Evolutionary conservation across 805 yeast species (phyloP).

Genomic region (Wilhelminamyces savonicus): DNA sequence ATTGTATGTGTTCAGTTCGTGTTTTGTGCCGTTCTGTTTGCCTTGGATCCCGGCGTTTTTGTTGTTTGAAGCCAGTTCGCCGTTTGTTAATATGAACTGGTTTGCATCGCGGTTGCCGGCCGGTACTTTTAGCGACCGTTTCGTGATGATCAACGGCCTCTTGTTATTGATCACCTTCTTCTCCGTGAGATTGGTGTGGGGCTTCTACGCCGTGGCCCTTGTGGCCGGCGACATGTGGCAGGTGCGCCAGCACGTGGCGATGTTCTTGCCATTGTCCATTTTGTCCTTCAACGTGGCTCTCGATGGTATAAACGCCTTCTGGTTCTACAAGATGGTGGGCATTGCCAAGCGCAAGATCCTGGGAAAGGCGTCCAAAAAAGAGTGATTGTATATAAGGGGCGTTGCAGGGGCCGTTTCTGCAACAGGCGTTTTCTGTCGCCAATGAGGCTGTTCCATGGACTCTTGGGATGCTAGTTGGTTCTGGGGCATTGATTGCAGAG

Average conservation of each 20-base stretch:
- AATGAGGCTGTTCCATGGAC: too few species aligned
- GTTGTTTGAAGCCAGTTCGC: constrained; percentile 83
- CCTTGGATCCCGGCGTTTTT: constrained; percentile 81
- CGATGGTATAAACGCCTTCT: constrained; percentile 63
- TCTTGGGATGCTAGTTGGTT: too few species aligned
- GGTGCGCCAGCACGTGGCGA: constrained; percentile 40
- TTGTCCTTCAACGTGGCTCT: constrained; percentile 56
- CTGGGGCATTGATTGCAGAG: too few species aligned
- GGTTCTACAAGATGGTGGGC: constrained; percentile 85
- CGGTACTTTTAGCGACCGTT: constrained; percentile 49
- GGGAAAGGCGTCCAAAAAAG: too few species aligned
- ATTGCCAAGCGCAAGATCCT: constrained; percentile 55
- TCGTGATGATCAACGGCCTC: constrained; percentile 66
- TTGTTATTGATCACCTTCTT: constrained; percentile 66
- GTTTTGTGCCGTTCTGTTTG: constrained; percentile 69
- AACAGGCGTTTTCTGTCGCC: too few species aligned
- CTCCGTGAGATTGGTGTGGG: constrained; percentile 78
- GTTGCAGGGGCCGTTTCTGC: too few species aligned
- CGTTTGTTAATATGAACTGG: constrained; percentile 94
- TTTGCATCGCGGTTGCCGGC: constrained; percentile 72
- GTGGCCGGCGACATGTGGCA: constrained; percentile 44
- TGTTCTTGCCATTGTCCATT: constrained; percentile 42
- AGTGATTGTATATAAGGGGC: too few species aligned
- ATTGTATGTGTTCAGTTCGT: constrained; percentile 57
- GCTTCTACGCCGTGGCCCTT: constrained; percentile 60